Evolutionary conservation across 2,329 filamentous ascomycete species (phyloP).

Genomic region (Nemania sp.): DNA sequence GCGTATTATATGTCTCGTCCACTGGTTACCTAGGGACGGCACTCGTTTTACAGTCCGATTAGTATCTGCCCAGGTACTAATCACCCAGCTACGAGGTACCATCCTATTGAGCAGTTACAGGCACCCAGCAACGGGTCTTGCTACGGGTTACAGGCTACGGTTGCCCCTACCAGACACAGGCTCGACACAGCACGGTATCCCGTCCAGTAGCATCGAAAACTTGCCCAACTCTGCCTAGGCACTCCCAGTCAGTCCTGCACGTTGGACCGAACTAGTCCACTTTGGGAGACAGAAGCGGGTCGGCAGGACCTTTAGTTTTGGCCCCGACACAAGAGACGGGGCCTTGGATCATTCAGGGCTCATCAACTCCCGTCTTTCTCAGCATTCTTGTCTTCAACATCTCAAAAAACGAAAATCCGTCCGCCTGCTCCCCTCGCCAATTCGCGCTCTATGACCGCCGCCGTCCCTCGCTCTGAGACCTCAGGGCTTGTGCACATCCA

Average conservation of each 20-base stretch:
- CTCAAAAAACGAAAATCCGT: constrained; percentile 25
- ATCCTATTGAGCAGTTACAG: no score
- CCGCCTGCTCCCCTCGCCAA: constrained; percentile 16
- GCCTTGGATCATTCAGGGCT: constrained; percentile 35
- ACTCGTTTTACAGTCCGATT: no score
- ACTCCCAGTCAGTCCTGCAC: constrained; percentile 25
- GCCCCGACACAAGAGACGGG: constrained; percentile 34
- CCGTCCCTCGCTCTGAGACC: constrained; percentile 2
- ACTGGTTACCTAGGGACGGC: no score
- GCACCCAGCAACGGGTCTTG: no score
- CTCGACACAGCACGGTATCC: constrained; percentile 8
- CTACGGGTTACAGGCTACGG: background rate
- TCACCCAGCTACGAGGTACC: no score
- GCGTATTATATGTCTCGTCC: no score
- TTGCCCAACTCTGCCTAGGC: constrained; percentile 16
- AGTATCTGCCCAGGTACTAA: no score
- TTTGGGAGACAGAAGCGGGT: constrained; percentile 25
- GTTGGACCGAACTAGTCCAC: constrained; percentile 25
- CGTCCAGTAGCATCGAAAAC: constrained; percentile 16
- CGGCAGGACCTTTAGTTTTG: constrained; percentile 32
- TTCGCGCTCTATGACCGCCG: constrained; percentile 3
- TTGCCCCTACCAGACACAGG: background rate
- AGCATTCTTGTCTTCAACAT: constrained; percentile 36
- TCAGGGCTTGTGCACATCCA: constrained; percentile 1
- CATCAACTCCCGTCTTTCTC: constrained; percentile 35